Base-by-base conservation (phyloP, 352 stramenopile species). In the Phytophthora niederhauseri region DNA sequence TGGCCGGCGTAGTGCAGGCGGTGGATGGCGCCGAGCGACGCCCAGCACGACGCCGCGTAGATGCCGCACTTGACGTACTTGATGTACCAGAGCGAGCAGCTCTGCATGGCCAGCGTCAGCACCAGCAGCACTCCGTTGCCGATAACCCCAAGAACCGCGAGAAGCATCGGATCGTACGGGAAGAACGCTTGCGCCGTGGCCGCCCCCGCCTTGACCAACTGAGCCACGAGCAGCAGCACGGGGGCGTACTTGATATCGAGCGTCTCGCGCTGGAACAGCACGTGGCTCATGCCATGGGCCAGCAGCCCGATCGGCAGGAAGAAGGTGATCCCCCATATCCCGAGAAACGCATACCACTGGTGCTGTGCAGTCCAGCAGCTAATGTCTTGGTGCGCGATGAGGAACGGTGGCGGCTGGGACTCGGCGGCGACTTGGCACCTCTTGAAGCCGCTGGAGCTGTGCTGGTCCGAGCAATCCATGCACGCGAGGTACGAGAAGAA, bases 191-290 rank as follows among this genome's bases (percentile, higher is more conserved):
- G 72, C 1, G 72, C 77, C 1, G 77, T 82, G 22, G 77, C 69
- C 0, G 74, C 70, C 30, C 80, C 58, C 0, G 80, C 80, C 59
- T 91, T 91, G 38, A 82, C 69, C 28, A 91, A 56, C 53, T 91
- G 82, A 12, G 70, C 80, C 8, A 86, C 70, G 2, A 91, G 75
- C 22, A 83, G 49, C 31, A 88, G 61, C 8, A 87, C 77, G 0
- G 80, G 80, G 4, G 82, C 82, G 26, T 87, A 91, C 57, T 89
- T 87, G 64, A 89, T 81, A 58, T 89, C 82, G 17, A 89, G 61
- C 30, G 74, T 80, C 51, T 89, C 82, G 31, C 82, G 75, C 43
- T 84, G 78, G 43, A 91, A 91, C 43, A 91, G 46, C 19, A 91
- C 82, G 22, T 91, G 80, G 48, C 74, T 88, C 82, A 91, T 89